Evolutionary conservation across 345 rosid genomes (phyloP).

Genomic region (Acer campestre): DNA sequence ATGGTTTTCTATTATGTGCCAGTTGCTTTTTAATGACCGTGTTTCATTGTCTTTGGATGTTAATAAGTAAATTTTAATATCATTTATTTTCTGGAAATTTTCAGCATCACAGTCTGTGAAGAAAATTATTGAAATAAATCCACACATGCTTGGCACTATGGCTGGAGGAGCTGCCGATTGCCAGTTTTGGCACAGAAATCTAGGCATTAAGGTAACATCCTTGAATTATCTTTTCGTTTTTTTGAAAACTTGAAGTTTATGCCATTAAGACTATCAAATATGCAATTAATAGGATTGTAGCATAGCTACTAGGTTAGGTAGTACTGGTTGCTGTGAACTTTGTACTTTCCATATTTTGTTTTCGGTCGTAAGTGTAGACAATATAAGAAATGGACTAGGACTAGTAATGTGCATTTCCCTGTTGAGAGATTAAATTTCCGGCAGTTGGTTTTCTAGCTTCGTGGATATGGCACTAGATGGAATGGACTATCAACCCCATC

Average conservation of each 20-base stretch:
- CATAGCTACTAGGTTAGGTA: background rate
- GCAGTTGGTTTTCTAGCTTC: too few relatives aligned
- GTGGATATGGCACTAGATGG: too few relatives aligned
- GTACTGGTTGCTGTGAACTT: background rate
- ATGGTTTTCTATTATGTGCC: background rate
- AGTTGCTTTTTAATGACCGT: background rate
- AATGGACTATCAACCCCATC: too few relatives aligned
- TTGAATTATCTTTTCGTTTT: background rate
- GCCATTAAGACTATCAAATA: background rate
- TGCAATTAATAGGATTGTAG: background rate
- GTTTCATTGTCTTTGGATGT: background rate
- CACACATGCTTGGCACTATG: constrained; percentile 95
- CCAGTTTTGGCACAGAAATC: constrained; percentile 95
- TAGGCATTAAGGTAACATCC: constrained; percentile 74
- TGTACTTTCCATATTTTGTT: background rate
- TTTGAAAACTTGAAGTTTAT: background rate
- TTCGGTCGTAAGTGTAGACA: background rate
- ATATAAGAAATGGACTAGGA: too few relatives aligned
- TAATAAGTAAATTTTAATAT: background rate
- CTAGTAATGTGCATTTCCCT: too few relatives aligned
- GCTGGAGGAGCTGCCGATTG: constrained; percentile 99
- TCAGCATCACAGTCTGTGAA: constrained; percentile 91
- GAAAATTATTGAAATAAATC: constrained; percentile 94
- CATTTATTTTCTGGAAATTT: constrained; percentile 1
- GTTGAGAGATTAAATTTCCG: too few relatives aligned